phyloP scores from a whole-genome alignment of 2,329 filamentous ascomycete genomes.

The Polychaeton citri region DNA sequence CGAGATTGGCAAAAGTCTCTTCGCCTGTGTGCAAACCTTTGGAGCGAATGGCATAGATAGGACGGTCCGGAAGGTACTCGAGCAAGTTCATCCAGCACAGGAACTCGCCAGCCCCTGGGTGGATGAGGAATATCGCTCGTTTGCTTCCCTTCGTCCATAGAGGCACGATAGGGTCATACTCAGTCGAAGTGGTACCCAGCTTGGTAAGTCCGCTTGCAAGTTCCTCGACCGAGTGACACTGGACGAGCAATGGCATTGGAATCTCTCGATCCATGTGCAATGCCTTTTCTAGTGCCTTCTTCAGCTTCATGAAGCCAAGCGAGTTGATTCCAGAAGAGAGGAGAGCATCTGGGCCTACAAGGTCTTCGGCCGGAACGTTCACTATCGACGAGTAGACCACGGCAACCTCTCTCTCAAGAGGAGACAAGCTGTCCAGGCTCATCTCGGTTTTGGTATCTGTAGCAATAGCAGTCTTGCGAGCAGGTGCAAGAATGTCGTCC shows the following conservation, averaged over 20 bases:
- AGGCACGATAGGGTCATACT: conserved; percentile 21
- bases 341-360: conserved; percentile 4
- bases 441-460: background rate
- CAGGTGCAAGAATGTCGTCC: background rate
- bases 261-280: conserved; percentile 10
- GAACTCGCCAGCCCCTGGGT: conserved; percentile 27
- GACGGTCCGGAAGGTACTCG: conserved; percentile 27
- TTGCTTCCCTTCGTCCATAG: conserved; percentile 15
- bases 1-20: conserved; percentile 27
- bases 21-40: conserved; percentile 28
- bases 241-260: background rate
- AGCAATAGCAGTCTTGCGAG: background rate
- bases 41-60: conserved; percentile 35
- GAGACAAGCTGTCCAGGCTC: conserved; percentile 3
- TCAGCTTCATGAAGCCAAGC: conserved; percentile 9
- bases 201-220: background rate
- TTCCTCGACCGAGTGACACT: background rate
- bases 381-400: conserved; percentile 8
- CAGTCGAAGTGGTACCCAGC: conserved; percentile 7
- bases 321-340: conserved; percentile 6
- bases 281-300: conserved; percentile 9
- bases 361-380: conserved; percentile 4
- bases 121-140: conserved; percentile 22
- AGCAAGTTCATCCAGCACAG: conserved; percentile 26
- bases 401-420: conserved; percentile 8